These are phyloP conservation scores for Thermomucor indicae-seudaticae DNA, from an alignment of 371 early-diverging fungal species.

Conservation along the genomic window DNA sequence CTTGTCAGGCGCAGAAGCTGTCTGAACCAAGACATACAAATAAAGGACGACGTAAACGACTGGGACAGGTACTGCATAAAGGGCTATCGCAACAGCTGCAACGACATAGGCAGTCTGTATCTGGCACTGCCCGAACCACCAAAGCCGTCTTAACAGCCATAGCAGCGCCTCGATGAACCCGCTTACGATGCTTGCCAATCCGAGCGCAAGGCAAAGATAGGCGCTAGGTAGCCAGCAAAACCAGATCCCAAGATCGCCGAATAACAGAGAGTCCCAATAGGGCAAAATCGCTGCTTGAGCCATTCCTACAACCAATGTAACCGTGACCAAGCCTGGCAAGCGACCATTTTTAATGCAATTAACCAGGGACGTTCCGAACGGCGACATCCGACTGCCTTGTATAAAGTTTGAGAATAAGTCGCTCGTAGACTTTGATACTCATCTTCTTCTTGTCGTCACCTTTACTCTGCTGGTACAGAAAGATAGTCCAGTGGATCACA, in stretches of 20 bases:
- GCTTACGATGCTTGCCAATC: too few species aligned
- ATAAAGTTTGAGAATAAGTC: neutral
- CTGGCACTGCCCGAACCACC: neutral
- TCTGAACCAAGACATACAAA: neutral
- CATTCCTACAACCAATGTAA: neutral
- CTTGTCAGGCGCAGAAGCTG: neutral
- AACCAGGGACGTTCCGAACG: neutral
- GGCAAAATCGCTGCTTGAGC: too few species aligned
- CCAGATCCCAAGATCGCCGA: too few species aligned
- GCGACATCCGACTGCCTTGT: neutral
- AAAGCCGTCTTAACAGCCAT: too few species aligned
- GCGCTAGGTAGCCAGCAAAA: too few species aligned
- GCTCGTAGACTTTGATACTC: neutral
- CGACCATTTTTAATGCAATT: neutral
- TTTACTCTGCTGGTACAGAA: neutral
- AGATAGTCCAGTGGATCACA: conserved; percentile 1
- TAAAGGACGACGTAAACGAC: neutral
- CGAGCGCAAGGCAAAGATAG: too few species aligned
- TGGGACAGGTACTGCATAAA: neutral
- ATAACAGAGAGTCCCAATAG: too few species aligned
- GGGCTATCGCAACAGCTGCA: neutral
- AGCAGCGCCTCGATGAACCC: too few species aligned
- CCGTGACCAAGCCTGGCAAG: neutral
- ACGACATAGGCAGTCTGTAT: neutral
- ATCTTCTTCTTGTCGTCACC: neutral